These are phyloP conservation scores for Pythium oligandrum DNA, from an alignment of 352 stramenopile genomes.

Conservation along the genomic window DNA sequence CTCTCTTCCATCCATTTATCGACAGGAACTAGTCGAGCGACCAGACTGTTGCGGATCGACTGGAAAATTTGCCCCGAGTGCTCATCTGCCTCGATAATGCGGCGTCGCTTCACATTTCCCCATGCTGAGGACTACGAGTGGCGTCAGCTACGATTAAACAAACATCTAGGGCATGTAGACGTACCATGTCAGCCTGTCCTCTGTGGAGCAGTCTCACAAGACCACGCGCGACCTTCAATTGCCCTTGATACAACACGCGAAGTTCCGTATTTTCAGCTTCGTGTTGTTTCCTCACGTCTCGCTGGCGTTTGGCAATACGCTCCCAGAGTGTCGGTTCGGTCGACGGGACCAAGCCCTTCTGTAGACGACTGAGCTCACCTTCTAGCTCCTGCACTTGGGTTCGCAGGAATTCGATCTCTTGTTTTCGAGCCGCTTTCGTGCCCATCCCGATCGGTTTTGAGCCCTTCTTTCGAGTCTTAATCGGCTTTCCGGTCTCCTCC, in stretches of 20 bases:
- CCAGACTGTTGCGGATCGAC: too few relatives aligned
- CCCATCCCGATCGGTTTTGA: too few relatives aligned
- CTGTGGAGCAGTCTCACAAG: slow-evolving; percentile 27
- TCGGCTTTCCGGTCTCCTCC: too few relatives aligned
- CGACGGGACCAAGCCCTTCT: not conserved
- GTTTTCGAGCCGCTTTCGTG: too few relatives aligned
- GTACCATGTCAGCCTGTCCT: slow-evolving; percentile 3
- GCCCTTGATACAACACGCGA: slow-evolving; percentile 16
- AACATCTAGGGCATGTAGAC: not conserved
- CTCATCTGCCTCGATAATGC: too few relatives aligned
- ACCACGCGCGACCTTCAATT: slow-evolving; percentile 23
- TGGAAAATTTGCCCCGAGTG: too few relatives aligned
- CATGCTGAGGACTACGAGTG: too few relatives aligned
- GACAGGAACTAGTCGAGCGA: too few relatives aligned
- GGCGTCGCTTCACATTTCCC: too few relatives aligned
- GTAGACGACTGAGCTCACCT: slow-evolving; percentile 12
- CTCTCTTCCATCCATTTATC: too few relatives aligned
- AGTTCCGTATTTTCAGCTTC: slow-evolving; percentile 36
- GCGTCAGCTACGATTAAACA: too few relatives aligned
- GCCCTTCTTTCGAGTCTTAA: too few relatives aligned
- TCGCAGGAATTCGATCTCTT: slow-evolving; percentile 28
- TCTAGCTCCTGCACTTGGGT: slow-evolving; percentile 23
- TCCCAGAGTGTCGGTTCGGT: slow-evolving; percentile 18
- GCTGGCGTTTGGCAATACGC: slow-evolving; percentile 28
- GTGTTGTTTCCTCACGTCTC: slow-evolving; percentile 23